Conservation (phyloP, 306 rosid species). For the Delonix regia region DNA sequence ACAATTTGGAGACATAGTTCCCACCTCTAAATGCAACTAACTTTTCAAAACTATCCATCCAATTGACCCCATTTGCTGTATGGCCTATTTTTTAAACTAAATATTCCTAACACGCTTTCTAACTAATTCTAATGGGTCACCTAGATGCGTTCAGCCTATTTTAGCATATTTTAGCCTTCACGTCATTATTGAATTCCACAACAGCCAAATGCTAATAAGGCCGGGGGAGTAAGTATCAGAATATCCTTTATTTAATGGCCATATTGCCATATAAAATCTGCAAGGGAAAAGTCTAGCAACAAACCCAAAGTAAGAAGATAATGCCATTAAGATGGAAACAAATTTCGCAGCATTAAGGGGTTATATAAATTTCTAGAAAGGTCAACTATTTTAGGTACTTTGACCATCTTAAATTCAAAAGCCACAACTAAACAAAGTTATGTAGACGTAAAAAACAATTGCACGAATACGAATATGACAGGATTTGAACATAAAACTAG, state of each 20-base stretch:
- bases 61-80: no score
- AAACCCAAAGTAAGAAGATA: conserved; percentile 15
- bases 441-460: no score
- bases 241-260: conserved; percentile 28
- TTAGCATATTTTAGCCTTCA: background rate
- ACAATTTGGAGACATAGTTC: no score
- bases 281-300: background rate
- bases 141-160: background rate
- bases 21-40: no score
- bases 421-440: background rate
- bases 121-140: background rate
- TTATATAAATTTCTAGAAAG: background rate
- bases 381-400: conserved; percentile 25
- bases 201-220: background rate
- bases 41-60: no score
- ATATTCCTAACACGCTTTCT: background rate
- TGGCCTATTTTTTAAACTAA: no score
- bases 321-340: conserved; percentile 39
- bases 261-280: conserved; percentile 2
- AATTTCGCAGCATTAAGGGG: conserved; percentile 1
- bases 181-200: background rate
- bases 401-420: background rate
- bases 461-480: no score
- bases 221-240: conserved; percentile 38
- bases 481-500: no score